phyloP scores from a whole-genome alignment of 345 rosid species.

The Noccaea bulbosa region DNA sequence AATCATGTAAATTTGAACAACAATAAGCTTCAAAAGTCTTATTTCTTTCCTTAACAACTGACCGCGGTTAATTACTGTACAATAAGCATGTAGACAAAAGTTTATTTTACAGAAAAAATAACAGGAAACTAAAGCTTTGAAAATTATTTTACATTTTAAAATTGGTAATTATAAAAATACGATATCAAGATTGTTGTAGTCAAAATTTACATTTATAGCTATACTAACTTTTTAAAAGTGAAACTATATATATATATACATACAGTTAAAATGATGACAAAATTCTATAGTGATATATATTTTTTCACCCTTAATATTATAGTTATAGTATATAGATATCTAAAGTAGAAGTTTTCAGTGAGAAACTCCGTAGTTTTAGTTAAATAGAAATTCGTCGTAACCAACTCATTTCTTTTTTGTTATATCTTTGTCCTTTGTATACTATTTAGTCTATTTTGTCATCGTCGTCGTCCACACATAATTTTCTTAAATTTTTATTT shows the following conservation, averaged over 20 bases:
- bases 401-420: not conserved
- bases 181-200: too few relatives aligned
- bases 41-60: too few relatives aligned
- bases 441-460: not conserved
- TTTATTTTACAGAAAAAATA: too few relatives aligned
- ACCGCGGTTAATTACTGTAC: not conserved
- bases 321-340: not conserved
- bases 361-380: not conserved
- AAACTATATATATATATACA: too few relatives aligned
- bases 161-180: too few relatives aligned
- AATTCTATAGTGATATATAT: not conserved
- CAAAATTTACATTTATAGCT: too few relatives aligned
- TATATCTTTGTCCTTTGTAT: not conserved
- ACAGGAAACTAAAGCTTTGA: too few relatives aligned
- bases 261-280: not conserved
- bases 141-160: too few relatives aligned
- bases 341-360: not conserved
- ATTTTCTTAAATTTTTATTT: conserved; percentile 8
- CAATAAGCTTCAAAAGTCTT: too few relatives aligned
- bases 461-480: conserved; percentile 2
- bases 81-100: too few relatives aligned
- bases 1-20: not conserved
- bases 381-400: not conserved
- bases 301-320: not conserved
- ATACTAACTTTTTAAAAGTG: not conserved